Evolutionary conservation across 202 grass and related monocot species (phyloP), one percentile per base, ranked within the genome.

Genomic region (Setaria italica): DNA sequence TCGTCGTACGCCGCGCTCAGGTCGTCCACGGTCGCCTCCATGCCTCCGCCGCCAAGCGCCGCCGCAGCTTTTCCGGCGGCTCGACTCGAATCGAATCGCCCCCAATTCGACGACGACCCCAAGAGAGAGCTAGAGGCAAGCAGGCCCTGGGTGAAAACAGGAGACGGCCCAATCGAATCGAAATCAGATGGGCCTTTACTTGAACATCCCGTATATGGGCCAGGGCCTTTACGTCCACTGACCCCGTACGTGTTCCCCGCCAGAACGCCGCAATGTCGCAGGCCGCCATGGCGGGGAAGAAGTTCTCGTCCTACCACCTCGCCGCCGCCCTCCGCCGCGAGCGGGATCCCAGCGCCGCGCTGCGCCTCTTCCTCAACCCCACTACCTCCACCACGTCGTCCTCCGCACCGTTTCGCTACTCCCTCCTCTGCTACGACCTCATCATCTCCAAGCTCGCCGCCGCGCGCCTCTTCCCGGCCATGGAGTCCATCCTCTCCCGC

Each of bases 1-100:
- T 91, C 90, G 67, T 92, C 84, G 88, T 95, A 99, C 41, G 91
- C 91, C 6, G 79, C 88, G 85, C 83, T 91, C 56, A 99, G 91
- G 41, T 89, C 80, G 70, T 94, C 88, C 72, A 94, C 87, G 10
- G 86, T 98, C 68, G 67, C 63, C 74, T 98, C 93, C 95, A 98
- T 98, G 67, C 21, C 72, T 60, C 79, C 83, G 3, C 48, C 55
- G 47, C 14, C 55, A 66, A 9, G 29, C 60, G 62, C 30, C 60
- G 60, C 60, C 11, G 62, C 62, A 64, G 62, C 56, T 12, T 19
- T 13, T 60, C 59, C 64, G 64, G 17, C 64, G 34, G 41, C 63
- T 32, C 29, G 4, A 56, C 50, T 17, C 50, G 4, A 54, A 60
- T 37, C 62, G 30, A 63, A 34, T 64, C 60, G 29, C 59, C 58